Evolutionary conservation across 257 asterid genomes (phyloP).

Genomic region (Salvia miltiorrhiza): DNA sequence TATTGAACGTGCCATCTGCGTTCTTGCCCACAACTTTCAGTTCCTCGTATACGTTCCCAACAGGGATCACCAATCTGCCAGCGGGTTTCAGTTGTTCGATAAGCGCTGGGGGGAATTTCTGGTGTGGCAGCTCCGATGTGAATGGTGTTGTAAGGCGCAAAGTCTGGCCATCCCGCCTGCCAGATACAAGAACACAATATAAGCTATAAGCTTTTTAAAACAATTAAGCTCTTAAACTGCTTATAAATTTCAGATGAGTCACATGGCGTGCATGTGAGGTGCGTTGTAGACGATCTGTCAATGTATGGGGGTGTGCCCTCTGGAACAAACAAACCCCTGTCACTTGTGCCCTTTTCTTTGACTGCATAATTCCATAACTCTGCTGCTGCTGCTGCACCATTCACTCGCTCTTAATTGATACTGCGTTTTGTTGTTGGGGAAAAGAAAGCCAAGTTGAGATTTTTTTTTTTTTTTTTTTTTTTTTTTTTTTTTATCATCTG

Average conservation of each 20-base stretch:
- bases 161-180: slow-evolving; percentile 86
- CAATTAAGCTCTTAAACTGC: too few species aligned
- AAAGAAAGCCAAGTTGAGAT: slow-evolving; percentile 31
- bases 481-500: too few species aligned
- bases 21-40: slow-evolving; percentile 82
- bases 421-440: slow-evolving; percentile 49
- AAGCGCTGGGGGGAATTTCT: slow-evolving; percentile 73
- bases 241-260: too few species aligned
- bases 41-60: slow-evolving; percentile 69
- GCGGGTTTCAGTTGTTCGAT: slow-evolving; percentile 84
- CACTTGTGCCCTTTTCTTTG: slow-evolving; percentile 65
- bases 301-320: slow-evolving; percentile 69
- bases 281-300: slow-evolving; percentile 90
- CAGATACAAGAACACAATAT: slow-evolving; percentile 42
- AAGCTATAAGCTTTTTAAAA: too few species aligned
- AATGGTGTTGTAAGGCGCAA: slow-evolving; percentile 86
- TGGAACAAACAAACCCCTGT: slow-evolving; percentile 83
- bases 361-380: slow-evolving; percentile 53
- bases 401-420: slow-evolving; percentile 36
- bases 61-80: slow-evolving; percentile 90
- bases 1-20: slow-evolving; percentile 50
- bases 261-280: slow-evolving; percentile 94
- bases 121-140: slow-evolving; percentile 97
- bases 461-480: too few species aligned
- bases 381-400: slow-evolving; percentile 63